phyloP scores from a whole-genome alignment of 331 rosid species.

The Spiraea crenata region DNA sequence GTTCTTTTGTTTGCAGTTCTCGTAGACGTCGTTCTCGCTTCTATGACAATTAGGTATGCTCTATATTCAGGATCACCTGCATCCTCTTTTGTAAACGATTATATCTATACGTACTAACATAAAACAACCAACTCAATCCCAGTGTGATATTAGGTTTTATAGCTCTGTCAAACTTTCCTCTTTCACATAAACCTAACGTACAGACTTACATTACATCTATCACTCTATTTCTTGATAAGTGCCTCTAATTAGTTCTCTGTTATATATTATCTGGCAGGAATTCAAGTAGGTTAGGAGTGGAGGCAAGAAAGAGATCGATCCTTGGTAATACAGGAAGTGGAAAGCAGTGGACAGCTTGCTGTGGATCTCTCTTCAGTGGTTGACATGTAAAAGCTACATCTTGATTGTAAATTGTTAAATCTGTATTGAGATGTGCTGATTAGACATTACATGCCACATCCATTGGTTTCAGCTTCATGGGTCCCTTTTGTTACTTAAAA shows the following conservation, averaged over 20 bases:
- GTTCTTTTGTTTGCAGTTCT: slow-evolving; percentile 53
- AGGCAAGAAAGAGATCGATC: slow-evolving; percentile 22
- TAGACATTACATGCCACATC: slow-evolving; percentile 30
- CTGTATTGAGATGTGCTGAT: slow-evolving; percentile 39
- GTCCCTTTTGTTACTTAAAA: background rate
- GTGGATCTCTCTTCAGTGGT: slow-evolving; percentile 12
- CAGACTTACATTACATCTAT: background rate
- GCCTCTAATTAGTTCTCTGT: background rate
- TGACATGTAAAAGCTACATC: slow-evolving; percentile 36
- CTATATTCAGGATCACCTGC: slow-evolving; percentile 11
- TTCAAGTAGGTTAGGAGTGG: slow-evolving; percentile 21
- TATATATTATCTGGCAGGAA: slow-evolving; percentile 20
- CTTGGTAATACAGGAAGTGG: slow-evolving; percentile 23
- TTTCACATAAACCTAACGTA: background rate
- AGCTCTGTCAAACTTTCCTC: background rate
- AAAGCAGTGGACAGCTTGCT: slow-evolving; percentile 23
- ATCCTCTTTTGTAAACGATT: background rate
- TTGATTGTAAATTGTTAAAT: slow-evolving; percentile 29
- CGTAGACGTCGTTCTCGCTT: slow-evolving; percentile 78
- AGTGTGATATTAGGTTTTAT: background rate
- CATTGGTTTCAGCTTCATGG: slow-evolving; percentile 10
- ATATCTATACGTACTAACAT: background rate
- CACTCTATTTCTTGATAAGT: background rate
- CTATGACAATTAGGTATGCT: slow-evolving; percentile 77
- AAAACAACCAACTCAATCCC: background rate